Evolutionary conservation across 2,329 filamentous ascomycete genomes (phyloP).

Genomic region (Endoconidiophora polonica): DNA sequence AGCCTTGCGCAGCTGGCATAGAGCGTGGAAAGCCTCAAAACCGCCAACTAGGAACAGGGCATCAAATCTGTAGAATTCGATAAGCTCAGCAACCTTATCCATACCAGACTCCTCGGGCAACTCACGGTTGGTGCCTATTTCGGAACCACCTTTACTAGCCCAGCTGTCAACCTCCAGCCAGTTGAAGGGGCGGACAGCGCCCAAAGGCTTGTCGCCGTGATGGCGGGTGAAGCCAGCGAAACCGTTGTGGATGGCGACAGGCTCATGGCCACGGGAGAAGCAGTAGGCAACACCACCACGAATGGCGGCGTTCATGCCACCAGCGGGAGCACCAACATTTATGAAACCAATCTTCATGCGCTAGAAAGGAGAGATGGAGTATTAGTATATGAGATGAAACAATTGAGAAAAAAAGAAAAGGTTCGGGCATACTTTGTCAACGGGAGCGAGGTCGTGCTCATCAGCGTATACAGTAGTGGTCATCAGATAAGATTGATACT

Average conservation of each 20-base stretch:
- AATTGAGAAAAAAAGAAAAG: not conserved
- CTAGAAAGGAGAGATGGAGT: conserved; percentile 15
- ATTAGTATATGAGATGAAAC: not conserved
- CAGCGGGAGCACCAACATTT: conserved; percentile 89
- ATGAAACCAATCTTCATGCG: conserved; percentile 86
- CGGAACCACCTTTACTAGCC: conserved; percentile 92
- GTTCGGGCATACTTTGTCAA: conserved; percentile 43
- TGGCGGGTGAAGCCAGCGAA: conserved; percentile 89
- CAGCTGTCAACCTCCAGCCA: conserved; percentile 93
- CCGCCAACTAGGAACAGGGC: conserved; percentile 84
- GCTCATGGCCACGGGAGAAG: conserved; percentile 76
- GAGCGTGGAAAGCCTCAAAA: conserved; percentile 89
- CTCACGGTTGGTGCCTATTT: conserved; percentile 94
- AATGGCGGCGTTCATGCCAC: conserved; percentile 95
- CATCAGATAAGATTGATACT: conserved; percentile 78
- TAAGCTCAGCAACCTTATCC: conserved; percentile 63
- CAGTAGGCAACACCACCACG: conserved; percentile 89
- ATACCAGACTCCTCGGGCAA: conserved; percentile 75
- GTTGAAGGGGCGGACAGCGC: conserved; percentile 67
- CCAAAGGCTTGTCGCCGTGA: conserved; percentile 64
- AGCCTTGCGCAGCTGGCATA: conserved; percentile 72
- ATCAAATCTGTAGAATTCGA: conserved; percentile 77
- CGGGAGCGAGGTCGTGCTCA: conserved; percentile 41
- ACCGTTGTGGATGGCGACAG: conserved; percentile 86
- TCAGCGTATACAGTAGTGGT: conserved; percentile 71